These are phyloP conservation scores for Amanita brunnescens DNA, from an alignment of 768 basidiomycete genomes.

Conservation along the genomic window DNA sequence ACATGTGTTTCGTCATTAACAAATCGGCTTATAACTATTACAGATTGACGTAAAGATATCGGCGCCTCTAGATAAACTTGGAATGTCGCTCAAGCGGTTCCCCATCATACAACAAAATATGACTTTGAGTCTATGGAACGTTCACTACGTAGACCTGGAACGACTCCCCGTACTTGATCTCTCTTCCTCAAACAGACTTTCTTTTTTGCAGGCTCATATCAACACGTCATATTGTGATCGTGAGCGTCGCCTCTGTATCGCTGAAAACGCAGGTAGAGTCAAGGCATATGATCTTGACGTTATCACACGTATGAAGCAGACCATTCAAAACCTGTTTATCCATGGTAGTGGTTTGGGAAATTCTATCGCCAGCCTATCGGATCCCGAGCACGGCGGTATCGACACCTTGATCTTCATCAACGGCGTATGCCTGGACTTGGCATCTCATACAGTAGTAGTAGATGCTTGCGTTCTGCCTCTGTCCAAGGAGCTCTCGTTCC, in stretches of 20 bases:
- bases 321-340: slow-evolving; percentile 8
- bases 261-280: neutral
- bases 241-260: slow-evolving; percentile 5
- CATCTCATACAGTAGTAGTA: slow-evolving; percentile 39
- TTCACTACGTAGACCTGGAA: slow-evolving; percentile 26
- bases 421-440: slow-evolving; percentile 36
- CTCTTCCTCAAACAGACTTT: slow-evolving; percentile 10
- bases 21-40: slow-evolving; percentile 11
- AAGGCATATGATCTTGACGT: neutral
- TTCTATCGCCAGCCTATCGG: slow-evolving; percentile 15
- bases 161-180: slow-evolving; percentile 15
- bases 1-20: slow-evolving; percentile 11
- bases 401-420: slow-evolving; percentile 40
- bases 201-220: slow-evolving; percentile 6
- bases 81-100: slow-evolving; percentile 21
- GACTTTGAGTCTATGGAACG: slow-evolving; percentile 17
- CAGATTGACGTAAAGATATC: slow-evolving; percentile 20
- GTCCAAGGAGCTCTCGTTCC: slow-evolving; percentile 1
- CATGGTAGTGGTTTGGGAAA: neutral
- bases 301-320: slow-evolving; percentile 11
- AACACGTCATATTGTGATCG: slow-evolving; percentile 9
- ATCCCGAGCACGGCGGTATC: slow-evolving; percentile 13
- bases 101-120: slow-evolving; percentile 14
- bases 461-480: slow-evolving; percentile 41
- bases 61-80: slow-evolving; percentile 10